Conservation (phyloP, 441 rosid genomes). For the Populus hybrid region DNA sequence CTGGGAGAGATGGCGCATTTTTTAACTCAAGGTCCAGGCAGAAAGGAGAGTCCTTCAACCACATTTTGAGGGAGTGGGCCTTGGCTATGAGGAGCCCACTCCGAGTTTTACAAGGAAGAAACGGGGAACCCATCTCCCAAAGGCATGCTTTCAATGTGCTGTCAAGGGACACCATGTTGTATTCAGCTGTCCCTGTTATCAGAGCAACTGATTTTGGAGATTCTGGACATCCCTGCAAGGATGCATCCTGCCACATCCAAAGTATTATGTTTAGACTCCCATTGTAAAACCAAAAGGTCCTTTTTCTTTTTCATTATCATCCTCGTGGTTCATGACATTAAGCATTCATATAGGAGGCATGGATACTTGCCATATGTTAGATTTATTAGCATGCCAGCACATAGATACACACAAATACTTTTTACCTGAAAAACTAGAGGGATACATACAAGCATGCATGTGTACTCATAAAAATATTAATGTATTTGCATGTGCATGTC, state of each 20-base stretch:
- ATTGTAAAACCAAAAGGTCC: background rate
- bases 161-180: slow-evolving; percentile 74
- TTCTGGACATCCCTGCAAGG: slow-evolving; percentile 80
- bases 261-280: background rate
- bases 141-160: slow-evolving; percentile 85
- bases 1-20: slow-evolving; percentile 63
- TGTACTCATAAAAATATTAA: background rate
- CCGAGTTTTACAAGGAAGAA: slow-evolving; percentile 79
- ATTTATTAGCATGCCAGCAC: background rate
- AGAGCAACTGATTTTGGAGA: slow-evolving; percentile 94
- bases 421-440: background rate
- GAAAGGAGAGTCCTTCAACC: slow-evolving; percentile 96
- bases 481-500: background rate
- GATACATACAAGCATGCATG: background rate
- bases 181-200: slow-evolving; percentile 85
- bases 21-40: slow-evolving; percentile 91
- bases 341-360: background rate
- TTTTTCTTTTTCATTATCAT: background rate
- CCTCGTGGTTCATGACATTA: background rate
- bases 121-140: slow-evolving; percentile 99
- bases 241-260: slow-evolving; percentile 65
- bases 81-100: slow-evolving; percentile 85
- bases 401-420: background rate
- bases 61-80: slow-evolving; percentile 93
- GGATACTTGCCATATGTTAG: background rate